Base-by-base conservation (phyloP, 257 asterid species). In the Solanum pimpinellifolium region DNA sequence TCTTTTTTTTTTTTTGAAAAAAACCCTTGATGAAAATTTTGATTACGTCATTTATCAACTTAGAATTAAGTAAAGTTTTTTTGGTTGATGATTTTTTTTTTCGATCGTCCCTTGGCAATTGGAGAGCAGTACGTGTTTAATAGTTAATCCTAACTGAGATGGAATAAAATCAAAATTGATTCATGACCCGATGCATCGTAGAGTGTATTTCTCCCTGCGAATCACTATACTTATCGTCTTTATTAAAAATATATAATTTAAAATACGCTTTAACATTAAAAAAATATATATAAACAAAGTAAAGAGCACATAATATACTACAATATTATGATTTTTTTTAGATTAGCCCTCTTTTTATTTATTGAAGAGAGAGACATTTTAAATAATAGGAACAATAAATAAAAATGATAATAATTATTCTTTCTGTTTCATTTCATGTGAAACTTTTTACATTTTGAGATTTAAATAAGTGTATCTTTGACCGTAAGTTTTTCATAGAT, bases 361-460 rank as follows among this genome's bases (percentile, higher is more conserved):
- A 62, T 62, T 4, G 31, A 62, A 23, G 69, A 23, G 27, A 60
- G 31, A 21, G n/a, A 59, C 2, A 23, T 62, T 62, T 23, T 62
- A 62, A 62, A 62, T 62, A 23, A 62, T 60, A 10, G 4, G n/a
- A 10, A 23, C 0, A 1, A 62, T 23, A 62, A 10, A 62, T 62
- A 62, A 62, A 14, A 0, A n/a, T 23, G 23, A 60, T 60, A 10
- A 60, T 47, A 47, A 14, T 47, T 47, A 47, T 35, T 35, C 39
- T 5, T 1, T 5, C 39, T 5, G 7, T 35, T 35, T 5, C 0
- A 35, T 35, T 35, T 35, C 5, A 37, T 37, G 39, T 37, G 37
- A 6, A 0, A 37, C 0, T 37, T 37, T 37, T 37, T 1, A 37
- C 2, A 37, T 37, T 5, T 37, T 0, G 7, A 37, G 39, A 37